Evolutionary conservation across 345 rosid species (phyloP).

Genomic region (Melaleuca quinquenervia): DNA sequence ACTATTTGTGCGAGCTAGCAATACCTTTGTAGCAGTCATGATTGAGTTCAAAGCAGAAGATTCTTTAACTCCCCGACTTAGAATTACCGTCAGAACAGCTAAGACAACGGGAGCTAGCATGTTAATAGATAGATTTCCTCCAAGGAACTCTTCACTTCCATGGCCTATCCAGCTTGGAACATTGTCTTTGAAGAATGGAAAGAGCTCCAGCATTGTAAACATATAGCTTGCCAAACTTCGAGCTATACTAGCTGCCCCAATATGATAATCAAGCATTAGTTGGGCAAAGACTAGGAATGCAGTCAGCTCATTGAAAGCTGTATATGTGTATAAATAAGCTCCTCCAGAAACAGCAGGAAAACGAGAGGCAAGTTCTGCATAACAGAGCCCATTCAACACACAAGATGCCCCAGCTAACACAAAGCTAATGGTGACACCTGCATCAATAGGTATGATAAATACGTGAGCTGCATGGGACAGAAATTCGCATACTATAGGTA

Average conservation of each 20-base stretch:
- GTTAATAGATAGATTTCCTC: conserved; percentile 75
- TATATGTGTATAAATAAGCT: conserved; percentile 71
- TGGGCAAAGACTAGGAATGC: conserved; percentile 92
- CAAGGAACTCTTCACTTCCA: conserved; percentile 67
- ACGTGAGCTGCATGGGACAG: neutral
- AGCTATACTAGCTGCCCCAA: conserved; percentile 95
- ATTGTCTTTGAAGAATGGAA: conserved; percentile 45
- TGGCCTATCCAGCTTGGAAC: conserved; percentile 83
- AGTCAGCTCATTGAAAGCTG: conserved; percentile 88
- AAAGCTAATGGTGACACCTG: conserved; percentile 89
- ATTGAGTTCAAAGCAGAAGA: conserved; percentile 63
- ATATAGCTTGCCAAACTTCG: conserved; percentile 86
- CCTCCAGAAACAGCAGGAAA: conserved; percentile 97
- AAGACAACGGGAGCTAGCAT: conserved; percentile 69
- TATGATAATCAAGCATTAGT: conserved; percentile 89
- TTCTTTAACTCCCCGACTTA: conserved; percentile 75
- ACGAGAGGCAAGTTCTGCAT: conserved; percentile 82
- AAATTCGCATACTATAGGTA: neutral
- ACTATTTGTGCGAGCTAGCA: neutral
- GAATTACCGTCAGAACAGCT: conserved; percentile 54
- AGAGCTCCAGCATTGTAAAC: conserved; percentile 57
- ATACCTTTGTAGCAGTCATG: conserved; percentile 81
- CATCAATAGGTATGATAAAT: neutral
- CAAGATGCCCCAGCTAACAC: conserved; percentile 83
- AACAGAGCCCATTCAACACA: conserved; percentile 86